Percentiles rank a stretch among this genome's conserved stretches.
Conservation (phyloP, 768 basidiomycete genomes). For the Neoboletus brunneissimus region DNA sequence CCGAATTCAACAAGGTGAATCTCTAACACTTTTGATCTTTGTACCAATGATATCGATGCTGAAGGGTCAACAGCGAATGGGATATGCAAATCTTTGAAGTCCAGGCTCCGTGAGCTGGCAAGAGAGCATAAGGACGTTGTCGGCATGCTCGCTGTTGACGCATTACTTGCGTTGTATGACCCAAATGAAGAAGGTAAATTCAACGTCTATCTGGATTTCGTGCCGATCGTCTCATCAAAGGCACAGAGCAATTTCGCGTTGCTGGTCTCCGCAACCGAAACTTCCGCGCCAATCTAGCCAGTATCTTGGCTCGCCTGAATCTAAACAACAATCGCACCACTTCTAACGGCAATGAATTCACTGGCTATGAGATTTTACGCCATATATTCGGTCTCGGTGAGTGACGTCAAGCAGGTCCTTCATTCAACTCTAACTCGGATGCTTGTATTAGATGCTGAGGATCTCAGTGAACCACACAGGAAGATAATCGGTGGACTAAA, state of each 20-base stretch:
- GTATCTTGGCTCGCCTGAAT: background rate
- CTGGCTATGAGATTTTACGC: background rate
- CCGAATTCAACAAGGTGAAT: slow-evolving; percentile 6
- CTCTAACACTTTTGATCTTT: background rate
- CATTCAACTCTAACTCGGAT: background rate
- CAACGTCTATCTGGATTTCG: background rate
- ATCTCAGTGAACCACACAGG: background rate
- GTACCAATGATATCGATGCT: background rate
- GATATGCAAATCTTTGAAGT: background rate
- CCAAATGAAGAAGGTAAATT: background rate
- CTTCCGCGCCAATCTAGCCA: background rate
- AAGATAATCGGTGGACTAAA: background rate
- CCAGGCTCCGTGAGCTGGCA: slow-evolving; percentile 8
- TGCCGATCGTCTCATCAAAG: background rate
- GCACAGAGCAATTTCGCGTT: background rate
- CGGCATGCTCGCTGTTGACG: slow-evolving; percentile 5
- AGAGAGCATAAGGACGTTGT: background rate
- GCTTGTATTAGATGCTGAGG: background rate
- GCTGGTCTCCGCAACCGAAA: background rate
- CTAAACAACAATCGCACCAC: no score
- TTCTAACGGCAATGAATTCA: no score
- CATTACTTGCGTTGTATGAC: background rate
- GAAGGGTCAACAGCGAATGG: background rate
- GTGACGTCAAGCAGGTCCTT: background rate
- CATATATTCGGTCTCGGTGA: background rate